Evolutionary conservation across 2,329 filamentous ascomycete genomes (phyloP).

Genomic region (Fusarium pseudoanthophilum): DNA sequence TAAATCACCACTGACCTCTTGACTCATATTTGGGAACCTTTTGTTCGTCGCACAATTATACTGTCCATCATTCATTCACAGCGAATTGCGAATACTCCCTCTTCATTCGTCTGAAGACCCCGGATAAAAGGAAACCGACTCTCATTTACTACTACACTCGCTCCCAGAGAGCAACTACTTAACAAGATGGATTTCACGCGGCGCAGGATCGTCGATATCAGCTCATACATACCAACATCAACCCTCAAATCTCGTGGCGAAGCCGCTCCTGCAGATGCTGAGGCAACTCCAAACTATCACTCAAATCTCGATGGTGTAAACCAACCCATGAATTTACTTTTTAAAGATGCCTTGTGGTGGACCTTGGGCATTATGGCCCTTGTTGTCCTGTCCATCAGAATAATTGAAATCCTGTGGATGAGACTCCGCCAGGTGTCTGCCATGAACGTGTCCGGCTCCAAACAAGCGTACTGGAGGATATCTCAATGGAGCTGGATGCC

Average conservation of each 20-base stretch:
- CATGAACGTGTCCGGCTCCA: constrained; percentile 63
- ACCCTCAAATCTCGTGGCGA: constrained; percentile 47
- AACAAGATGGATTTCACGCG: constrained; percentile 49
- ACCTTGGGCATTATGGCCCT: constrained; percentile 67
- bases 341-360: constrained; percentile 69
- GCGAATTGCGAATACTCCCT: constrained; percentile 14
- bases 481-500: constrained; percentile 71
- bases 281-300: constrained; percentile 64
- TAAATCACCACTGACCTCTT: constrained; percentile 13
- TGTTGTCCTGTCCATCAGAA: constrained; percentile 62
- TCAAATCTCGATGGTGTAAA: constrained; percentile 69
- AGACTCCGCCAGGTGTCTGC: constrained; percentile 69
- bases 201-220: constrained; percentile 48
- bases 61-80: constrained; percentile 17
- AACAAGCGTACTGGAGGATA: constrained; percentile 69
- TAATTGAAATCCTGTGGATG: constrained; percentile 64
- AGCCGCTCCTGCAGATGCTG: constrained; percentile 44
- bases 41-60: constrained; percentile 14
- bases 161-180: constrained; percentile 24
- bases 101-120: constrained; percentile 15
- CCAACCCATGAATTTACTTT: constrained; percentile 66
- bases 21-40: constrained; percentile 22
- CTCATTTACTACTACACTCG: constrained; percentile 18
- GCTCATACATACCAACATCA: constrained; percentile 46
- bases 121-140: constrained; percentile 15